Percentiles rank a stretch among this genome's conserved stretches.
phyloP scores from a whole-genome alignment of 495 filamentous ascomycete genomes.

The Hypoxylon rickii region DNA sequence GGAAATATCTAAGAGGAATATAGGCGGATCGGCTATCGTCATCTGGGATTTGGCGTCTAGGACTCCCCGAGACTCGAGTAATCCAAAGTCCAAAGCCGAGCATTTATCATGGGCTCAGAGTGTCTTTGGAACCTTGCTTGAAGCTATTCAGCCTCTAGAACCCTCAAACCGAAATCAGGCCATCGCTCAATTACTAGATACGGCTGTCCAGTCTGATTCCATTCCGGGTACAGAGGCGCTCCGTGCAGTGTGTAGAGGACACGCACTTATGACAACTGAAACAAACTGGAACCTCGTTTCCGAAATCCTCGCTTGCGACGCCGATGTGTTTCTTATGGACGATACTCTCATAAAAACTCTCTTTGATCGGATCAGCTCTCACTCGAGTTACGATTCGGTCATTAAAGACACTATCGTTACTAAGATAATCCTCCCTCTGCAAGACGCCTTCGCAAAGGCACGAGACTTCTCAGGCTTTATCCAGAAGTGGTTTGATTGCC shows the following conservation, averaged over 20 bases:
- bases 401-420: slow-evolving; percentile 34
- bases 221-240: slow-evolving; percentile 41
- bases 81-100: slow-evolving; percentile 55
- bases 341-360: slow-evolving; percentile 13
- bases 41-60: slow-evolving; percentile 64
- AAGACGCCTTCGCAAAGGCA: slow-evolving; percentile 65
- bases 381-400: slow-evolving; percentile 17
- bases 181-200: slow-evolving; percentile 33
- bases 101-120: slow-evolving; percentile 70
- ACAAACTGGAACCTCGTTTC: slow-evolving; percentile 67
- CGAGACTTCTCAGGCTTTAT: slow-evolving; percentile 71
- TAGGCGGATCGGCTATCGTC: slow-evolving; percentile 45
- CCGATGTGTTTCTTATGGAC: slow-evolving; percentile 66
- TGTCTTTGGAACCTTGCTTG: slow-evolving; percentile 57
- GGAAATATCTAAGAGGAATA: slow-evolving; percentile 36
- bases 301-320: slow-evolving; percentile 65
- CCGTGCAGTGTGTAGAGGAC: slow-evolving; percentile 45
- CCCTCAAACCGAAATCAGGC: slow-evolving; percentile 23
- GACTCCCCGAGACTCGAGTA: slow-evolving; percentile 58
- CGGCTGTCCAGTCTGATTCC: slow-evolving; percentile 29
- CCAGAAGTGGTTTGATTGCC: slow-evolving; percentile 65
- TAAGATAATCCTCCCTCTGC: slow-evolving; percentile 60
- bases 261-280: slow-evolving; percentile 42
- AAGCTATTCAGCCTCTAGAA: slow-evolving; percentile 15
- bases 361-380: slow-evolving; percentile 28